Conservation (phyloP, 352 stramenopile genomes). For the Phytophthora aleatoria region DNA sequence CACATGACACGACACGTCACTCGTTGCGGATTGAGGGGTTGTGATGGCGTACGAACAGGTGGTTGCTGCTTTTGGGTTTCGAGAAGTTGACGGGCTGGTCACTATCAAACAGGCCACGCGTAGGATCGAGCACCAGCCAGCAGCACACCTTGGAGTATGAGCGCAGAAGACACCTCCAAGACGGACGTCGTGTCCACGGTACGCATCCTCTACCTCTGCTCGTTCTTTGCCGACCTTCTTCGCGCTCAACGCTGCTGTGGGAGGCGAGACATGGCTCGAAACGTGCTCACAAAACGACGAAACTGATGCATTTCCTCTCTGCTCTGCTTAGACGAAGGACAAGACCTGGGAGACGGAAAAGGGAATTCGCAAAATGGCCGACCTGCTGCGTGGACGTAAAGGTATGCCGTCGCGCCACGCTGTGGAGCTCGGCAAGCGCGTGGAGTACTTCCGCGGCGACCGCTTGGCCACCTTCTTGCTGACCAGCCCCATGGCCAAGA, state of each 20-base stretch:
- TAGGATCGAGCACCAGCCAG: slow-evolving; percentile 17
- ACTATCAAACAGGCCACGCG: slow-evolving; percentile 42
- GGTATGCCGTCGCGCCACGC: slow-evolving; percentile 89
- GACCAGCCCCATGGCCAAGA: slow-evolving; percentile 73
- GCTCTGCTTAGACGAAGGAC: slow-evolving; percentile 37
- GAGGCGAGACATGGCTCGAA: slow-evolving; percentile 7
- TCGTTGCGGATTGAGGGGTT: slow-evolving; percentile 44
- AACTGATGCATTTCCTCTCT: slow-evolving; percentile 15
- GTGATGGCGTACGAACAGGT: slow-evolving; percentile 2
- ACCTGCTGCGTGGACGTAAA: slow-evolving; percentile 83
- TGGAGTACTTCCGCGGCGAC: slow-evolving; percentile 92
- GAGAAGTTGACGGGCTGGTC: slow-evolving; percentile 20
- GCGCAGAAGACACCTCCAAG: slow-evolving; percentile 27
- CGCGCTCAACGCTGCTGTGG: background rate
- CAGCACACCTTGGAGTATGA: slow-evolving; percentile 25
- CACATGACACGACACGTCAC: slow-evolving; percentile 43
- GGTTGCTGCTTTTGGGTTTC: slow-evolving; percentile 37
- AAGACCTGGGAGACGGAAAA: slow-evolving; percentile 79
- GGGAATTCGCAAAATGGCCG: slow-evolving; percentile 81
- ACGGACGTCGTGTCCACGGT: slow-evolving; percentile 30
- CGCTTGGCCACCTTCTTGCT: slow-evolving; percentile 87
- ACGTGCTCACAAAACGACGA: background rate
- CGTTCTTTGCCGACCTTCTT: background rate
- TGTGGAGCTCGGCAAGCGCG: slow-evolving; percentile 91
- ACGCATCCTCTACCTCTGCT: slow-evolving; percentile 1